Percentiles rank a stretch among this genome's conserved stretches.
Evolutionary conservation across 2,329 filamentous ascomycete genomes (phyloP).

Genomic region (Hymenoscyphus scutula): DNA sequence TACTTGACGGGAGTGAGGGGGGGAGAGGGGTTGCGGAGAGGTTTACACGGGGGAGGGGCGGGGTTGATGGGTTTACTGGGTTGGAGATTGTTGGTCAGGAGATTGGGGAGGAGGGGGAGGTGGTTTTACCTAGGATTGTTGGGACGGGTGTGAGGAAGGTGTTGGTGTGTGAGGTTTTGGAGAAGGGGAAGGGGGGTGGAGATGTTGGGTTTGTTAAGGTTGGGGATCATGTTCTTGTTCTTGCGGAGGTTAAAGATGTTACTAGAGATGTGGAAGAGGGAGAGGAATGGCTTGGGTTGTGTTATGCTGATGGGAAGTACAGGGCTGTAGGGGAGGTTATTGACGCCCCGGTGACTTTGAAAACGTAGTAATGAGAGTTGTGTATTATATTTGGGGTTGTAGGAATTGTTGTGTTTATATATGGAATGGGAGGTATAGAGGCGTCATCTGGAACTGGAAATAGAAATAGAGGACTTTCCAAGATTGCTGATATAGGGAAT

Average conservation of each 20-base stretch:
- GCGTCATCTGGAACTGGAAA: background rate
- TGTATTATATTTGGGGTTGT: background rate
- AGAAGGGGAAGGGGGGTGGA: background rate
- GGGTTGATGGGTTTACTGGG: slow-evolving; percentile 1
- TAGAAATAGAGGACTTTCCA: background rate
- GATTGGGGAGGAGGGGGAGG: background rate
- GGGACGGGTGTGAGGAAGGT: slow-evolving; percentile 19
- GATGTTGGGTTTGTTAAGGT: slow-evolving; percentile 1
- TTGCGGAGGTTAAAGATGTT: slow-evolving; percentile 28
- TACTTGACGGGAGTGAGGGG: slow-evolving; percentile 20
- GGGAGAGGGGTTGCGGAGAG: slow-evolving; percentile 28
- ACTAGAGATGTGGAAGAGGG: background rate
- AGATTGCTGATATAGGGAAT: background rate
- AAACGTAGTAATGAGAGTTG: background rate
- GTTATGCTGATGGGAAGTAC: slow-evolving; percentile 24
- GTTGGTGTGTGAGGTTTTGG: slow-evolving; percentile 20
- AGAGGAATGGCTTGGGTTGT: slow-evolving; percentile 14
- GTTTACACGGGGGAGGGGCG: slow-evolving; percentile 26
- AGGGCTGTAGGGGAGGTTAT: slow-evolving; percentile 13
- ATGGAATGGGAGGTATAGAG: background rate
- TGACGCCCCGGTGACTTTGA: background rate
- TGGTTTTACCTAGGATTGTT: slow-evolving; percentile 17
- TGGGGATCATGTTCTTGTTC: slow-evolving; percentile 33
- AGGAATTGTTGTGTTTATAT: background rate
- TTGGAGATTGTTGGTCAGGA: background rate